Conservation (phyloP, 345 rosid species). For the Microthlaspi erraticum region DNA sequence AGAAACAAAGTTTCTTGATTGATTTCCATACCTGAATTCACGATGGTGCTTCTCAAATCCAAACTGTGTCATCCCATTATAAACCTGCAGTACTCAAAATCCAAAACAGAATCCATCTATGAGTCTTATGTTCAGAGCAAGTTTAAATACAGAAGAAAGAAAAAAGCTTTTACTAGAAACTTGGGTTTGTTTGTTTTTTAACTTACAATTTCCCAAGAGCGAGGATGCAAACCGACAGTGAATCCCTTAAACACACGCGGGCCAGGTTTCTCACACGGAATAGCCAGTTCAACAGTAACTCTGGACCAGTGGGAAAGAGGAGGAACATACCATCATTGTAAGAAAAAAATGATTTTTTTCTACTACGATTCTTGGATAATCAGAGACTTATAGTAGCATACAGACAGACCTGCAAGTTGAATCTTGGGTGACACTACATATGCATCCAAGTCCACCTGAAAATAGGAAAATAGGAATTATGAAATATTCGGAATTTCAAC, state of each 20-base stretch:
- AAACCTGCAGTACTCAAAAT: conserved; percentile 59
- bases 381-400: conserved; percentile 24
- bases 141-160: neutral
- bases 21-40: conserved; percentile 64
- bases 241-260: conserved; percentile 82
- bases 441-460: conserved; percentile 85
- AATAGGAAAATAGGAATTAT: conserved; percentile 16
- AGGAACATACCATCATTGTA: neutral
- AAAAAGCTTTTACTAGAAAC: conserved; percentile 8
- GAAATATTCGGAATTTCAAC: neutral
- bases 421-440: conserved; percentile 78
- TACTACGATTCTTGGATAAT: conserved; percentile 5
- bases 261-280: conserved; percentile 87
- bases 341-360: neutral
- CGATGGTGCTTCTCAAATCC: conserved; percentile 69
- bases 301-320: conserved; percentile 50
- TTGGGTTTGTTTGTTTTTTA: conserved; percentile 1
- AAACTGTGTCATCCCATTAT: conserved; percentile 86
- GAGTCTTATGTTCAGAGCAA: neutral
- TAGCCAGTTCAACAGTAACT: conserved; percentile 74
- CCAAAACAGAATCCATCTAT: neutral
- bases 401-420: conserved; percentile 80
- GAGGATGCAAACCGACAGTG: conserved; percentile 94
- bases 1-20: conserved; percentile 11
- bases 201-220: conserved; percentile 94